Percentiles rank a stretch among this genome's conserved stretches.
phyloP scores from a whole-genome alignment of 371 early-diverging fungal species.

The Catenaria anguillulae region DNA sequence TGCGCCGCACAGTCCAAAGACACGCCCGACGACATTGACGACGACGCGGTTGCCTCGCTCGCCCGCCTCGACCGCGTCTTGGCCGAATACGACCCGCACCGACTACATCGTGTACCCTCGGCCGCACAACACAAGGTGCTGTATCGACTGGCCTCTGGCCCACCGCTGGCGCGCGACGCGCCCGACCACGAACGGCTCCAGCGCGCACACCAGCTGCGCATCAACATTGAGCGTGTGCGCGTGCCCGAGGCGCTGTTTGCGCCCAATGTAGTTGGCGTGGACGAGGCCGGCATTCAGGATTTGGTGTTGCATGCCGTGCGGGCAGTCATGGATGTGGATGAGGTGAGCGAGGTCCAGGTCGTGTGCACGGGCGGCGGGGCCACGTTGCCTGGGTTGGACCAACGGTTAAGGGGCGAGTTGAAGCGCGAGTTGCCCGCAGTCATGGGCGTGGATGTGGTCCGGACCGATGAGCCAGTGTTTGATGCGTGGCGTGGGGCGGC shows the following conservation, averaged over 20 bases:
- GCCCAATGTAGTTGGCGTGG: constrained; percentile 67
- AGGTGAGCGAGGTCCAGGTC: no score
- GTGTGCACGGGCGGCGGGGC: no score
- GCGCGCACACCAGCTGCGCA: constrained; percentile 59
- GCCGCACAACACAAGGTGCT: no score
- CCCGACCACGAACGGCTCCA: constrained; percentile 26
- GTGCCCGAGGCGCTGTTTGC: constrained; percentile 79
- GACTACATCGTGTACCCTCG: not conserved
- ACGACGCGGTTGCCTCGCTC: constrained; percentile 20
- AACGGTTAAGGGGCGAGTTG: no score
- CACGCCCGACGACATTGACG: not conserved
- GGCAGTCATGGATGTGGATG: no score
- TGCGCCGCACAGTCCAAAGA: not conserved
- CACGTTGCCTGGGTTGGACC: no score
- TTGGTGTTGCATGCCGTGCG: constrained; percentile 4
- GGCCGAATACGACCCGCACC: constrained; percentile 44
- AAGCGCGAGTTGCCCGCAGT: no score
- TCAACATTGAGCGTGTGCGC: constrained; percentile 72
- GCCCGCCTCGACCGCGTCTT: constrained; percentile 53
- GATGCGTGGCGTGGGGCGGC: no score
- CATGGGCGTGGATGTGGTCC: no score
- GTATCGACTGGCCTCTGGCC: no score
- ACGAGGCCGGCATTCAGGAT: constrained; percentile 73
- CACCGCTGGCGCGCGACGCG: no score
- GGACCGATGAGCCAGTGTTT: no score